Base-by-base conservation (phyloP, 129 eudicot species). In the Chrysanthemum seticuspe region DNA sequence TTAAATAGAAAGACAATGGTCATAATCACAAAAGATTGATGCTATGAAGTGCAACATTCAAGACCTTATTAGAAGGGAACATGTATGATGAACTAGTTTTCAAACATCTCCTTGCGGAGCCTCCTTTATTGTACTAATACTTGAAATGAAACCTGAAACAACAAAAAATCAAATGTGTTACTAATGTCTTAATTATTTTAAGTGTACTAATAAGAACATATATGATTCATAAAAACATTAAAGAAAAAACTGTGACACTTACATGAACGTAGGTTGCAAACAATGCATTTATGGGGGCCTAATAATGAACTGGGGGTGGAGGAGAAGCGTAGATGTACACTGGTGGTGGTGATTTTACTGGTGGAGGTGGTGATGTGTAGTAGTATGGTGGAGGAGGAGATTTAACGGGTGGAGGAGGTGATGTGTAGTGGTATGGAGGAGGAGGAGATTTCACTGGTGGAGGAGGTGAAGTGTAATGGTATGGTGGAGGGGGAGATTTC, bases 41-140 rank as follows among this genome's bases (percentile, higher is more conserved):
- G 31, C 74, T 49, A 13, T 80, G 51, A 65, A 75, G 73, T 75
- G 63, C 74, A 45, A 21, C 5, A 48, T 67, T 21, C 14, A 57
- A 48, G 84, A 80, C 84, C 84, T 80, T 80, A 80, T 80, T 75
- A 23, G 48, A 63, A 53, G 55, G 21, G 72, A 62, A 55, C 11
- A 54, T 65, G 70, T 48, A 66, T 70, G 74, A 63, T 56, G 55
- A 63, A 74, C 55, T 76, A 54, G 31, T 58, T 40, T 67, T 63
- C 57, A 80, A 63, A 75, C 84, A 62, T 63, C 80, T 80, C 73
- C 62, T 63, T 65, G 67, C 0, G 70, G 77, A 55, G 73, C 64
- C 77, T 52, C 63, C 63, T 80, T 80, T 80, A 80, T 80, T 80
- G 31, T 45, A 70, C 13, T 45, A 27, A 13, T 55, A 57, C 23